Conservation (phyloP, 73 alveolate genomes). For the Tetrahymena borealis region DNA sequence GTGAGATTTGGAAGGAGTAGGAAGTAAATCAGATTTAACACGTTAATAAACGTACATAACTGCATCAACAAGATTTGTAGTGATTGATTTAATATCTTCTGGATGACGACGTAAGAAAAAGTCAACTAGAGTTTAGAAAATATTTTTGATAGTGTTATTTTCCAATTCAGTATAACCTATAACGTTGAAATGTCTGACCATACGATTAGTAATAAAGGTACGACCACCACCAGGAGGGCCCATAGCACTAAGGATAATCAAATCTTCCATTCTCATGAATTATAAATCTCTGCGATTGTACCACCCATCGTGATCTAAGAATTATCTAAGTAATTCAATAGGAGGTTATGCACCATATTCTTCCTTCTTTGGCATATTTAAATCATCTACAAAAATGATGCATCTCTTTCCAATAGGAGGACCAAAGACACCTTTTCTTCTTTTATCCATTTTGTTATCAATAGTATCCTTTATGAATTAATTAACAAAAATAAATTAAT, state of each 20-base stretch:
- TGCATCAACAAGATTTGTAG: conserved; percentile 48
- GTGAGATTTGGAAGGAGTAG: conserved; percentile 99
- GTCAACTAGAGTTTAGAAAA: conserved; percentile 61
- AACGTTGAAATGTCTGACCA: conserved; percentile 94
- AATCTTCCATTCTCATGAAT: conserved; percentile 77
- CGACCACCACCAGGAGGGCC: conserved; percentile 96
- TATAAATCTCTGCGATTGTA: conserved; percentile 78
- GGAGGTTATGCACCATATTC: conserved; percentile 97
- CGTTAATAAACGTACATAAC: conserved; percentile 79
- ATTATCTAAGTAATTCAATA: conserved; percentile 85
- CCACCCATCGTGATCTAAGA: conserved; percentile 89
- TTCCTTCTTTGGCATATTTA: conserved; percentile 97
- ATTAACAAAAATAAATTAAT: not conserved
- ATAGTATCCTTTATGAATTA: conserved; percentile 37
- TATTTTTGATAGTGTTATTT: conserved; percentile 79
- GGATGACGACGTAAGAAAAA: conserved; percentile 45
- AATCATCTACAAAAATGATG: conserved; percentile 90
- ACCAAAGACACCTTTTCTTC: conserved; percentile 80
- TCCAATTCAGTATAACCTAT: conserved; percentile 89
- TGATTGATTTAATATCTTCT: conserved; percentile 57
- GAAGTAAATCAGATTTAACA: conserved; percentile 91
- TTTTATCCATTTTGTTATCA: conserved; percentile 53
- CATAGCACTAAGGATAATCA: conserved; percentile 84
- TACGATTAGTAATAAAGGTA: conserved; percentile 91
- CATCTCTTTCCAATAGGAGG: conserved; percentile 88